Percentiles rank a stretch among this genome's conserved stretches.
phyloP scores from a whole-genome alignment of 805 yeast species.

The Wickerhamiella shivajii region DNA sequence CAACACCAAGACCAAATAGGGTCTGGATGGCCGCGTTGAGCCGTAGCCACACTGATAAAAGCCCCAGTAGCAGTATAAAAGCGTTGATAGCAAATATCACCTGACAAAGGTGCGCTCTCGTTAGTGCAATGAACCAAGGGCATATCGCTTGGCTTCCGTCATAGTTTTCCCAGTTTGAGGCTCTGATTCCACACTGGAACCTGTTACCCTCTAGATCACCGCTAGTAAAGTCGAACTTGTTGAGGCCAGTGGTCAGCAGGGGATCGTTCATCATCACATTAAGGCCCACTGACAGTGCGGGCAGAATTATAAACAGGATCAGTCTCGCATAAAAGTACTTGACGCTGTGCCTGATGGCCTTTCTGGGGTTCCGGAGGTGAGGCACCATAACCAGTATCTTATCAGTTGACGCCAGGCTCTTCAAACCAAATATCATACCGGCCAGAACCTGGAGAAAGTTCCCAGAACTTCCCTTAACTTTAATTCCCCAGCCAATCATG shows the following conservation, averaged over 20 bases:
- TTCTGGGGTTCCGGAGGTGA: conserved; percentile 16
- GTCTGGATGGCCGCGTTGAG: conserved; percentile 14
- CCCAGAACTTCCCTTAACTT: conserved; percentile 4
- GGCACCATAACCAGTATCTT: conserved; percentile 13
- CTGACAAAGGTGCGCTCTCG: conserved; percentile 7
- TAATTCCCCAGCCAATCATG: too few relatives aligned
- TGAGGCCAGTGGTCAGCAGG: not conserved
- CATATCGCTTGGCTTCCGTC: too few relatives aligned
- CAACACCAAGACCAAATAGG: conserved; percentile 11
- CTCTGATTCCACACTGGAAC: too few relatives aligned
- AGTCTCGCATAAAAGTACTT: conserved; percentile 8
- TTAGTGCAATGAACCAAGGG: conserved; percentile 9
- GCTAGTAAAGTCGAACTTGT: not conserved
- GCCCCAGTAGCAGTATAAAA: conserved; percentile 8
- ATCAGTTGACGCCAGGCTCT: conserved; percentile 10
- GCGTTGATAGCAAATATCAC: conserved; percentile 9
- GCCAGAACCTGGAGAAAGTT: conserved; percentile 10
- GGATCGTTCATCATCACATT: conserved; percentile 6
- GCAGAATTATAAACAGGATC: conserved; percentile 7
- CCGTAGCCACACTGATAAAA: conserved; percentile 7
- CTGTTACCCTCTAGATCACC: conserved; percentile 1
- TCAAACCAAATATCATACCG: conserved; percentile 7
- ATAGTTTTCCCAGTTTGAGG: too few relatives aligned
- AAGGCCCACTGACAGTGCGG: conserved; percentile 9
- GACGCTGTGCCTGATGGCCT: conserved; percentile 10